Evolutionary conservation across 352 stramenopile genomes (phyloP).

Genomic region (Elongisporangium prolatum): DNA sequence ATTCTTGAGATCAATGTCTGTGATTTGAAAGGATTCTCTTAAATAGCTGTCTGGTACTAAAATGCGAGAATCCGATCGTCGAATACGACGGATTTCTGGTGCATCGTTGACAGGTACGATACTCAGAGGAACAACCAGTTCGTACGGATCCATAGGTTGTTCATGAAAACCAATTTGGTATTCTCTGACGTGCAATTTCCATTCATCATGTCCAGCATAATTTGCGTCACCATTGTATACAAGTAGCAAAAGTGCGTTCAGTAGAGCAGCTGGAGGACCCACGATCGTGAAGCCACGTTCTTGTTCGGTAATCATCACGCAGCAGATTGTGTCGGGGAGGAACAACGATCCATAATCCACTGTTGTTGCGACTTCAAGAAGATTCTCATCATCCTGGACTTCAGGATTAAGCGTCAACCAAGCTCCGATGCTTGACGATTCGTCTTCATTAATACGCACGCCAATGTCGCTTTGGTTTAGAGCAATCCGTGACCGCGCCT

Average conservation of each 20-base stretch:
- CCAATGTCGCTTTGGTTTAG: constrained; percentile 1
- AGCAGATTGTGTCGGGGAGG: constrained; percentile 16
- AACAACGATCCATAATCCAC: constrained; percentile 15
- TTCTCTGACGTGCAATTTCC: neutral
- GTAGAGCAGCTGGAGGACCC: constrained; percentile 10
- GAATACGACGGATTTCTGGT: neutral
- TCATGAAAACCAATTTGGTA: neutral
- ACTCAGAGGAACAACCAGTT: constrained; percentile 1
- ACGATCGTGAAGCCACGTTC: constrained; percentile 16
- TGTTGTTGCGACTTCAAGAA: constrained; percentile 13
- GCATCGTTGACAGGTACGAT: constrained; percentile 5
- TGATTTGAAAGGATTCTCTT: constrained; percentile 1
- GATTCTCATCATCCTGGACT: constrained; percentile 5
- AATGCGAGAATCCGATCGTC: neutral
- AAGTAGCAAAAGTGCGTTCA: constrained; percentile 7
- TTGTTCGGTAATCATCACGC: constrained; percentile 13
- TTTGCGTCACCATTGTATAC: constrained; percentile 8
- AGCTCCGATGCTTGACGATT: constrained; percentile 7
- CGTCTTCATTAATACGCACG: constrained; percentile 5
- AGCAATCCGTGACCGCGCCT: constrained; percentile 3
- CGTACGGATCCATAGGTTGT: constrained; percentile 4
- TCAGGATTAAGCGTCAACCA: constrained; percentile 10
- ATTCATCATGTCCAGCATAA: constrained; percentile 12
- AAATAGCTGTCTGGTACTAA: neutral
- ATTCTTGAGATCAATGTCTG: constrained; percentile 1